phyloP scores from a whole-genome alignment of 2,329 filamentous ascomycete species.

The Aspergillus sojae region DNA sequence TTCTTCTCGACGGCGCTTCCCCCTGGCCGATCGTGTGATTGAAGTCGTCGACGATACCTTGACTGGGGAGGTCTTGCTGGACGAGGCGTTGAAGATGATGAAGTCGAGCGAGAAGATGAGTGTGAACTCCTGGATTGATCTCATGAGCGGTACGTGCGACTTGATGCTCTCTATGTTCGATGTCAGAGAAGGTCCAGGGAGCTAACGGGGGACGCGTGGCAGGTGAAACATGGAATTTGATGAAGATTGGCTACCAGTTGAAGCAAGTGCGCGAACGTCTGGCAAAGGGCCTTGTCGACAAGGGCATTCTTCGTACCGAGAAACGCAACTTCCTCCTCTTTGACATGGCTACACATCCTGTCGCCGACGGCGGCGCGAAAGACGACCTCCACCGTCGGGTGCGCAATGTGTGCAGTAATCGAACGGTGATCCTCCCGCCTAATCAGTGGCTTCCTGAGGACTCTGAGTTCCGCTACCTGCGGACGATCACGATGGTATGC shows the following conservation, averaged over 20 bases:
- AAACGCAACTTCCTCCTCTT: slow-evolving; percentile 99
- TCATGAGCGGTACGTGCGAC: slow-evolving; percentile 80
- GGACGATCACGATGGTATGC: slow-evolving; percentile 95
- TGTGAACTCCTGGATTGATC: slow-evolving; percentile 97
- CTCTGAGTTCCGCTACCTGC: slow-evolving; percentile 88
- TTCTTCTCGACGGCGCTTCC: slow-evolving; percentile 85
- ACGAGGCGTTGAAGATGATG: slow-evolving; percentile 99
- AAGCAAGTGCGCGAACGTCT: slow-evolving; percentile 98
- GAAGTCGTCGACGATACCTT: slow-evolving; percentile 96
- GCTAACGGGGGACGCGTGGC: slow-evolving; percentile 16
- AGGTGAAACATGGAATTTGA: slow-evolving; percentile 99
- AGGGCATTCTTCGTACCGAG: slow-evolving; percentile 96
- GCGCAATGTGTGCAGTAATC: slow-evolving; percentile 86
- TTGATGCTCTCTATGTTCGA: not conserved
- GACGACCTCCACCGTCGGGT: slow-evolving; percentile 94
- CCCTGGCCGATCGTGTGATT: slow-evolving; percentile 88
- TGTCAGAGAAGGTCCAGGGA: not conserved
- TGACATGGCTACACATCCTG: slow-evolving; percentile 98
- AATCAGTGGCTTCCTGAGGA: slow-evolving; percentile 92
- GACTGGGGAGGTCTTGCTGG: slow-evolving; percentile 93
- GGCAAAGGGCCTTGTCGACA: slow-evolving; percentile 96
- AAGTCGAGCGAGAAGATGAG: slow-evolving; percentile 99
- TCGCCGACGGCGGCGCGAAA: slow-evolving; percentile 94
- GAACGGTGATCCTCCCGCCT: slow-evolving; percentile 84
- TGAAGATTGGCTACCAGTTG: slow-evolving; percentile 99